Base-by-base conservation (phyloP, 108 stramenopile genomes). In the Cyclotella choctawhatcheeana region DNA sequence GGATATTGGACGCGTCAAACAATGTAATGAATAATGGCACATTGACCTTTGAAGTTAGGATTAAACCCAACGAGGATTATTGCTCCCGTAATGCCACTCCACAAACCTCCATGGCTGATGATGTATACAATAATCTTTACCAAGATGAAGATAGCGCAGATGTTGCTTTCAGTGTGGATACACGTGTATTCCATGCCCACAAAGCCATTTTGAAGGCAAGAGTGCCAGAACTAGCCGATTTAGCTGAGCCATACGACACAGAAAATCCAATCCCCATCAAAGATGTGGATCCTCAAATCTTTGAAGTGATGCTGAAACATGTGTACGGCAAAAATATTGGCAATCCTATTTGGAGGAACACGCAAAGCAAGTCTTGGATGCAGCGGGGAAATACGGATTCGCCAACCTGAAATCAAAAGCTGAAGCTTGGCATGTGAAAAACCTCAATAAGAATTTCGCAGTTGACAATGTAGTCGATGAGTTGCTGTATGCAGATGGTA, bases 261-360 rank as follows among this genome's bases (percentile, higher is more conserved):
- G n/a, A 52, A 50, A 52, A 26, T 53, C 1, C 40, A 18, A 48
- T 64, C 17, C 63, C 50, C 32, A 71, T 62, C 58, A 47, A 37
- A 30, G 44, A 62, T 71, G 44, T 71, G 33, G 16, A 71, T 13
- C 70, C 58, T 5, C 17, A 50, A 16, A 16, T 61, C 18, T 71
- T 71, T 18, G 40, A 50, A 17, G 14, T 29, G 29, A 50, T 71
- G 60, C 44, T 71, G 25, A 0, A 50, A 7, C 43, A 64, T 32
- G 37, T 72, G 5, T 64, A 72, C 35, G 71, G 71, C 43, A 63
- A 22, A 64, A 0, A n/a, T 0, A 56, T 72, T n/a, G 18, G 30
- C 5, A 16, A 18, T 5, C 21, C 21, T 30, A 64, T 20, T 52
- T 47, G 62, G 47, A 0, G 48, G 62, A 18, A 33, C 21, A 64